These are phyloP conservation scores for Pyricularia sp. DNA, from an alignment of 2,329 filamentous ascomycete genomes.

Conservation along the genomic window DNA sequence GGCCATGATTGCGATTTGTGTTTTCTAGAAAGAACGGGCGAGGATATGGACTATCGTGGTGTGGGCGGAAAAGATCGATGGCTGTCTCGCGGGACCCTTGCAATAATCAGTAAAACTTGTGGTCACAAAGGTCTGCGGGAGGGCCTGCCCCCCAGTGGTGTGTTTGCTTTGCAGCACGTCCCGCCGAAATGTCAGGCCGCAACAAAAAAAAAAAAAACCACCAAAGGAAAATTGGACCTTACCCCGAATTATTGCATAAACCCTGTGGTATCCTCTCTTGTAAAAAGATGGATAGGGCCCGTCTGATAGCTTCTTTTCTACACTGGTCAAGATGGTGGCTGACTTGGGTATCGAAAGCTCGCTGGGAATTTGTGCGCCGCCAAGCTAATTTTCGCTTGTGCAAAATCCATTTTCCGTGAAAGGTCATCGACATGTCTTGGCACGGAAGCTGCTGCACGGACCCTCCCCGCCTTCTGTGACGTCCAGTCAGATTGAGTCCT, in stretches of 20 bases:
- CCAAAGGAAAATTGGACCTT: conserved; percentile 1
- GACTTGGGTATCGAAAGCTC: neutral
- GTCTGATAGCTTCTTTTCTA: neutral
- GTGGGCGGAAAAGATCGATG: neutral
- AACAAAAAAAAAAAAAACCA: neutral
- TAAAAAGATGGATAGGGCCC: neutral
- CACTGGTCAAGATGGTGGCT: neutral
- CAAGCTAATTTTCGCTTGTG: conserved; percentile 7
- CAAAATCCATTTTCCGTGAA: conserved; percentile 7
- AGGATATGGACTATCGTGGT: neutral
- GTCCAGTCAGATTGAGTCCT: neutral
- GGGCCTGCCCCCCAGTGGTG: neutral
- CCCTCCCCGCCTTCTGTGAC: neutral
- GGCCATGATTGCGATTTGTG: conserved; percentile 26
- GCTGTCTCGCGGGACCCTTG: neutral
- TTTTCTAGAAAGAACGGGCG: neutral
- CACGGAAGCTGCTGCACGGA: neutral
- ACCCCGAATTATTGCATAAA: conserved; percentile 1
- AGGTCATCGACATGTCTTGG: neutral
- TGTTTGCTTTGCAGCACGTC: neutral
- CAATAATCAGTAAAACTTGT: conserved; percentile 1
- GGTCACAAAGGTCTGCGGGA: neutral
- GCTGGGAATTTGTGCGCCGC: conserved; percentile 5
- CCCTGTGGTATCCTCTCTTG: neutral
- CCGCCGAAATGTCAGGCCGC: neutral